Conservation (phyloP, 805 yeast genomes). For the Cyberlindnera japonica region DNA sequence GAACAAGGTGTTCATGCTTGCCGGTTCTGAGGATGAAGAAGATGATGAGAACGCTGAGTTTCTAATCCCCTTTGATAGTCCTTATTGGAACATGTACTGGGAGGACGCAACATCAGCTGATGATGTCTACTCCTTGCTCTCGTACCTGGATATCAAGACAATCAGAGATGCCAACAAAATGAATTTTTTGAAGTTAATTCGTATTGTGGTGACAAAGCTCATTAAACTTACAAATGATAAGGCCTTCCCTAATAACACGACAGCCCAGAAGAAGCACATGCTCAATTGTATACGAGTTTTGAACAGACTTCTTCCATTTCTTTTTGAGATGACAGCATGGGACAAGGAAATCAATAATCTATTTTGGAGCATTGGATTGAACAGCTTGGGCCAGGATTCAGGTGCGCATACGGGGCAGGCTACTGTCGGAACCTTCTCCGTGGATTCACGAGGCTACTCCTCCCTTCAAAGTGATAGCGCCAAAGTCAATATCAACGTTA, state of each 20-base stretch:
- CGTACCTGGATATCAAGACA: constrained; percentile 53
- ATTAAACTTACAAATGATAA: constrained; percentile 21
- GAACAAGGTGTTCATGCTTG: constrained; percentile 56
- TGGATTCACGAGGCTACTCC: constrained; percentile 18
- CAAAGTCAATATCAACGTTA: constrained; percentile 19
- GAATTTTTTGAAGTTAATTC: constrained; percentile 54
- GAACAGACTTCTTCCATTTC: constrained; percentile 60
- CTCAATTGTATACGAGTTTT: constrained; percentile 63
- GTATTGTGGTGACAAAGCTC: constrained; percentile 34
- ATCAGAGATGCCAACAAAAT: constrained; percentile 54
- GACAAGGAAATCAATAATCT: constrained; percentile 33
- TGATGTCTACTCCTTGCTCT: constrained; percentile 56
- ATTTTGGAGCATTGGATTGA: constrained; percentile 40
- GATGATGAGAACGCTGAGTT: constrained; percentile 6
- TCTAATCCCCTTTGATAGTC: constrained; percentile 33
- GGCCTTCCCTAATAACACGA: constrained; percentile 25
- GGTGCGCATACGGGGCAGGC: constrained; percentile 13
- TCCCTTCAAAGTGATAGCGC: constrained; percentile 18
- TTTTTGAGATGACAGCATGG: constrained; percentile 46
- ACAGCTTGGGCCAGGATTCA: constrained; percentile 4
- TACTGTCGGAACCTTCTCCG: constrained; percentile 29
- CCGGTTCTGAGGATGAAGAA: constrained; percentile 34
- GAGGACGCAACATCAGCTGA: constrained; percentile 45
- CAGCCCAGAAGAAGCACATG: constrained; percentile 32
- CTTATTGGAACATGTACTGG: constrained; percentile 47